These are phyloP conservation scores for Garcia nutans DNA, from an alignment of 345 rosid genomes.

Conservation along the genomic window DNA sequence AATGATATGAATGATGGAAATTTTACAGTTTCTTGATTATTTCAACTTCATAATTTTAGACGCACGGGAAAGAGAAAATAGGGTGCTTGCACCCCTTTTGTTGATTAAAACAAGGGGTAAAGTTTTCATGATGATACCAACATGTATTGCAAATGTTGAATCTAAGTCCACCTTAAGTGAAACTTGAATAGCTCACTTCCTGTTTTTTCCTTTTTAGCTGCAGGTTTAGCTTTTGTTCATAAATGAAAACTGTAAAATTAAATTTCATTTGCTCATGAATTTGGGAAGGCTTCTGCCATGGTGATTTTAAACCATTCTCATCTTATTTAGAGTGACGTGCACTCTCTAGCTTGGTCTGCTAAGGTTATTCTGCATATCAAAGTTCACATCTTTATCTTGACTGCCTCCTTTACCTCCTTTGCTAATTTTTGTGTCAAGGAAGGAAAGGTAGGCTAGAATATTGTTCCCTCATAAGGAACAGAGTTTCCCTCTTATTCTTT, in stretches of 20 bases:
- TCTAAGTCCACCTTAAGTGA: not conserved
- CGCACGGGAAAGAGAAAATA: not conserved
- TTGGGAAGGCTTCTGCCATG: not conserved
- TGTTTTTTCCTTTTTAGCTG: not conserved
- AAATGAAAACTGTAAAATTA: not conserved
- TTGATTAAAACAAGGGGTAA: not conserved
- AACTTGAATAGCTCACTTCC: not conserved
- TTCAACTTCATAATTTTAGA: not conserved
- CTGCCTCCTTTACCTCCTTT: not conserved
- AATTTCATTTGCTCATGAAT: not conserved
- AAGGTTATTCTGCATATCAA: not conserved
- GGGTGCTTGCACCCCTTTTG: not conserved
- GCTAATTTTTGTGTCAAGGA: not conserved
- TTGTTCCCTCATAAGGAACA: not conserved
- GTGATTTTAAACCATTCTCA: not conserved
- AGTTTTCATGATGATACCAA: not conserved
- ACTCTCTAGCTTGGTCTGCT: not conserved
- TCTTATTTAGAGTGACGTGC: not conserved
- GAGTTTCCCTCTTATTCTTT: not conserved
- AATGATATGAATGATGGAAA: constrained; percentile 1
- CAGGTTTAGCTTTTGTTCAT: not conserved
- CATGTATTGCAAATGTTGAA: not conserved
- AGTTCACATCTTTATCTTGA: not conserved
- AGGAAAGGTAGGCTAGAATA: not conserved
- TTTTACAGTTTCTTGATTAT: not conserved